Base-by-base conservation (phyloP, 2,329 filamentous ascomycete genomes). In the Claviceps purpurea region DNA sequence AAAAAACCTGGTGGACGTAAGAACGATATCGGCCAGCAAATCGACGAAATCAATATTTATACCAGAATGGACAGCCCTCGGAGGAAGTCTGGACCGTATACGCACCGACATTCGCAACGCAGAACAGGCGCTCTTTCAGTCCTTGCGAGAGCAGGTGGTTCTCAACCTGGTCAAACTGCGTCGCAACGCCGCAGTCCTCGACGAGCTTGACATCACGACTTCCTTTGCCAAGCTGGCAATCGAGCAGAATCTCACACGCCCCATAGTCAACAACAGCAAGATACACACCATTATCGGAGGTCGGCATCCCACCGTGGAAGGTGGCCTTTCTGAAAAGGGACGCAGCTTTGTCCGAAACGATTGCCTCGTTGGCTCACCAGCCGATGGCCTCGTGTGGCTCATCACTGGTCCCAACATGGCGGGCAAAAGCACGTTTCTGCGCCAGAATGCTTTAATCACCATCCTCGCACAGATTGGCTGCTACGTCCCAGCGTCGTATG, bases 361-460 rank as follows among this genome's bases (percentile, higher is more conserved):
- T 69, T 95, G 89, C 66, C 74, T 86, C 40, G 76, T 96, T 2
- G 86, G 86, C n/a, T 81, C 69, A 67, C 78, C 56, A 65, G 83
- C 40, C 76, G 68, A 85, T 72, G 74, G 81, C 72, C 60, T 75
- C 73, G 51, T 87, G 69, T 72, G 84, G 83, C 61, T 79, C 65
- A 72, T 91, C 78, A 78, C 87, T 59, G 73, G 93, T 0, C 93
- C 93, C n/a, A 98, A 98, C 68, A 98, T 98, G 93, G 93, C 85
- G 1, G 93, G 93, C 47, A 98, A 98, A 70, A 91, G 85, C 65
- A 98, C 93, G 0, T 98, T 95, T 63, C 75, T 98, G 5, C 85
- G 93, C 1, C 94, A 98, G 62, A 97, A 95, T 66, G 93, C 93
- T 2, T 76, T 98, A 50, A 94, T 97, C 59, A 89, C 88, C 1